Conservation (phyloP, 2,329 filamentous ascomycete genomes). For the Aureobasidium sp. region DNA sequence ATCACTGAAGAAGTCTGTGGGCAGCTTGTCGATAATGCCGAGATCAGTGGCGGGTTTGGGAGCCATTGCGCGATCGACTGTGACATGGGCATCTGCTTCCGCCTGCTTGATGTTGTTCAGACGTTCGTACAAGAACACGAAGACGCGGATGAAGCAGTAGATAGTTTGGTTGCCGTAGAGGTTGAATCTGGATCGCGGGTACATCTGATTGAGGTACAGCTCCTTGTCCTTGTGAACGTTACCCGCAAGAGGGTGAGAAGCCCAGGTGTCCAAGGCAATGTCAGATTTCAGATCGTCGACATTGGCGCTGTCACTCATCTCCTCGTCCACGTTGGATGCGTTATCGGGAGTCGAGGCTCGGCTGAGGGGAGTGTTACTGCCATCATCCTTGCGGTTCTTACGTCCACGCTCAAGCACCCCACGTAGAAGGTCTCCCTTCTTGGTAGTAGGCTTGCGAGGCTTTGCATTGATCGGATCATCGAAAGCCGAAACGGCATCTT, state of each 20-base stretch:
- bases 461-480: conserved; percentile 64
- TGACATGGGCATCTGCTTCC: conserved; percentile 63
- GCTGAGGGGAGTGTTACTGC: conserved; percentile 68
- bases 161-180: conserved; percentile 88
- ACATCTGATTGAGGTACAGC: conserved; percentile 70
- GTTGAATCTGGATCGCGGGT: conserved; percentile 73
- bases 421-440: conserved; percentile 71
- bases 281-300: conserved; percentile 20
- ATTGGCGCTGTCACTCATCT: conserved; percentile 47
- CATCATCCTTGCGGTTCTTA: conserved; percentile 65
- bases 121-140: conserved; percentile 83
- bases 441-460: conserved; percentile 58
- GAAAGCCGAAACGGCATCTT: conserved; percentile 56
- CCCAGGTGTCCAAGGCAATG: conserved; percentile 59
- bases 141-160: conserved; percentile 90
- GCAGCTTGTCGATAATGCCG: conserved; percentile 72
- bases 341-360: conserved; percentile 85
- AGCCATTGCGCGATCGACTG: conserved; percentile 65
- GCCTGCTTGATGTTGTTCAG: conserved; percentile 77
- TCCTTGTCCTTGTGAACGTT: conserved; percentile 55
- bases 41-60: conserved; percentile 78
- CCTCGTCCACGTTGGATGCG: conserved; percentile 69
- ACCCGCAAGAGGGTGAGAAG: conserved; percentile 48
- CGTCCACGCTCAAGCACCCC: conserved; percentile 75
- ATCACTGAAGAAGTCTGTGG: conserved; percentile 65